These are phyloP conservation scores for Thamnidium elegans DNA, from an alignment of 192 early-diverging fungal genomes.

Conservation along the genomic window DNA sequence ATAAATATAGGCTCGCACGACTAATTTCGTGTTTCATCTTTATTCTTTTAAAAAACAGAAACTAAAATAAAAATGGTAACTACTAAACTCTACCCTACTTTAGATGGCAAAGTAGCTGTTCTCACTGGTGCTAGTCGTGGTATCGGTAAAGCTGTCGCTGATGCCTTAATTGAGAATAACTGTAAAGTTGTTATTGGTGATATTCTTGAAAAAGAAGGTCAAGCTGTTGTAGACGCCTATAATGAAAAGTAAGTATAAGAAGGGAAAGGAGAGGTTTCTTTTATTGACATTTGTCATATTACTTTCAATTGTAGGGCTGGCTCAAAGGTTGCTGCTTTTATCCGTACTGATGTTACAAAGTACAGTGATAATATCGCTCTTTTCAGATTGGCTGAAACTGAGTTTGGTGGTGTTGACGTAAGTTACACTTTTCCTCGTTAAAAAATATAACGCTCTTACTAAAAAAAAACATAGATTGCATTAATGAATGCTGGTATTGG, in stretches of 20 bases:
- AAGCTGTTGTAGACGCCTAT: conserved; percentile 1
- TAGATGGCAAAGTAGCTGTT: conserved; percentile 38
- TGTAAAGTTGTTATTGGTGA: conserved; percentile 35
- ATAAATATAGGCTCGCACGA: no score
- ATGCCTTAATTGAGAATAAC: conserved; percentile 74
- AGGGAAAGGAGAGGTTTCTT: background rate
- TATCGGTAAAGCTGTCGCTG: conserved; percentile 82
- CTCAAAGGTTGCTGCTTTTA: conserved; percentile 20
- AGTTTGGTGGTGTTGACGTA: conserved; percentile 39
- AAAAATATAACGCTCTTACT: background rate
- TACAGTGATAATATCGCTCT: conserved; percentile 27
- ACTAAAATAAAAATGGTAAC: conserved; percentile 4
- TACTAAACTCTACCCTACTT: background rate
- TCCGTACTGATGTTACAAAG: conserved; percentile 30
- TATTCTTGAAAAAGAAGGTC: conserved; percentile 26
- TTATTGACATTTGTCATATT: background rate
- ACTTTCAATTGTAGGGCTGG: background rate
- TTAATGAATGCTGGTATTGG: conserved; percentile 31
- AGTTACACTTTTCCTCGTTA: background rate
- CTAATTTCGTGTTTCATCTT: no score
- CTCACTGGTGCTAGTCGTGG: conserved; percentile 86
- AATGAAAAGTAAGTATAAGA: conserved; percentile 23
- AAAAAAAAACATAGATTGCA: conserved; percentile 15
- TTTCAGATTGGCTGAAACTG: conserved; percentile 26
- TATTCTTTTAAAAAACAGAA: no score